Evolutionary conservation across 2,329 filamentous ascomycete species (phyloP).

Genomic region (Colletotrichum abscissum): DNA sequence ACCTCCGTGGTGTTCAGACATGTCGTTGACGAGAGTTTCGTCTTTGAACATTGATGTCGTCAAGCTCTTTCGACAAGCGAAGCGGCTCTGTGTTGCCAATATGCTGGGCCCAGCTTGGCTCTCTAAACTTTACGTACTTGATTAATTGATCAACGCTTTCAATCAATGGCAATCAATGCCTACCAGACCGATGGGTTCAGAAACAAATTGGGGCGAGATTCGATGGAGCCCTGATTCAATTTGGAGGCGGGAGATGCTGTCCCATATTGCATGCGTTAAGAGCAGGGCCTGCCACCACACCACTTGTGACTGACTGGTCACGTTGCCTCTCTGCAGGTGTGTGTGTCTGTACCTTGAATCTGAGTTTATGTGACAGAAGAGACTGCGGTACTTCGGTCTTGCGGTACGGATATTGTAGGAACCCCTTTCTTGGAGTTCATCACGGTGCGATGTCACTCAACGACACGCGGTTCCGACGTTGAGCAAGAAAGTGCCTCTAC

Average conservation of each 20-base stretch:
- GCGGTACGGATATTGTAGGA: constrained; percentile 6
- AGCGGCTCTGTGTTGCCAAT: constrained; percentile 45
- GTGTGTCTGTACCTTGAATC: too few species aligned
- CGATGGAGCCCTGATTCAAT: constrained; percentile 17
- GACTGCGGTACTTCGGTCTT: not conserved
- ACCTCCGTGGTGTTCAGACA: too few species aligned
- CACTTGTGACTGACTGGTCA: constrained; percentile 14
- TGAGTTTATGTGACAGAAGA: not conserved
- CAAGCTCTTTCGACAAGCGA: constrained; percentile 41
- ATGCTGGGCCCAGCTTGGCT: constrained; percentile 26
- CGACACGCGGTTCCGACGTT: not conserved
- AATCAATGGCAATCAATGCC: constrained; percentile 15
- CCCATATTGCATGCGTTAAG: constrained; percentile 24
- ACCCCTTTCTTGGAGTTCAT: not conserved
- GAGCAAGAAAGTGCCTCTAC: too few species aligned
- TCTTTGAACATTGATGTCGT: not conserved
- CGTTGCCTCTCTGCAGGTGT: constrained; percentile 12
- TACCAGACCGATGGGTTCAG: constrained; percentile 9
- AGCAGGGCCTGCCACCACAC: constrained; percentile 22
- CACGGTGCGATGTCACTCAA: constrained; percentile 17
- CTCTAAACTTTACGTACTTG: not conserved
- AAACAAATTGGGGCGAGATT: not conserved
- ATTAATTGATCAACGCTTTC: constrained; percentile 26
- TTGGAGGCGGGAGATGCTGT: constrained; percentile 27
- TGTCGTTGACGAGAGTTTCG: not conserved